Base-by-base conservation (phyloP, 2,329 filamentous ascomycete genomes). In the Diaporthe amygdali region DNA sequence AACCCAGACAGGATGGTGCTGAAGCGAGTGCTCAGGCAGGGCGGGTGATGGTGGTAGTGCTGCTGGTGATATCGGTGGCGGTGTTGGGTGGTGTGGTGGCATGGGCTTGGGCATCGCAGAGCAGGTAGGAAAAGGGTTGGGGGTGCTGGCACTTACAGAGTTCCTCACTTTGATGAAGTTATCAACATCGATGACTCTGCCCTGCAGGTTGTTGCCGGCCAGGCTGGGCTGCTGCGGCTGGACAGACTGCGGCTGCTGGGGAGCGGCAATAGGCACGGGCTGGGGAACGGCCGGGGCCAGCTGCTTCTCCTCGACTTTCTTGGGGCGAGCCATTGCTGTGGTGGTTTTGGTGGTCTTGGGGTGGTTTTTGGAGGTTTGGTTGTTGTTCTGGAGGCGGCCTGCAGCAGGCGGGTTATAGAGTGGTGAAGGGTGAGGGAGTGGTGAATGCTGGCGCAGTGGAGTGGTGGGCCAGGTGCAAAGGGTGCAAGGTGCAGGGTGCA, bases 141-240 rank as follows among this genome's bases (percentile, higher is more conserved):
- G 71, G 73, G 67, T 72, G 70, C 74, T 63, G 69, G 68, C 71
- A 84, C 93, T 88, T 91, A 97, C 94, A 80, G 90, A 92, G 80
- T 97, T 94, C 78, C 94, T 90, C 61, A 95, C 94, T 79, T 92
- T 88, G 72, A 94, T 88, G 80, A 96, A 96, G 81, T 94, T 92
- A 71, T 94, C 92, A 70, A 93, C 87, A 73, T 94, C 90, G 74
- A 93, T 89, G 51, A 85, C 82, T 76, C 85, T 82, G 70, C 68
- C 63, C 68, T 72, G 71, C 27, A 64, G 68, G 68, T 68, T 70
- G 41, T 27, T 47, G 69, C 47, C 44, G 39, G 47, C 61, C 46
- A 49, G 37, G 63, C 20, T 55, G 66, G 70, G 70, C 37, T 63
- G 47, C 25, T 66, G 66, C 41, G 61, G 56, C 44, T 67, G 64